These are phyloP conservation scores for Herpetomonas tarakana DNA, from an alignment of 208 protist genomes.

Conservation along the genomic window DNA sequence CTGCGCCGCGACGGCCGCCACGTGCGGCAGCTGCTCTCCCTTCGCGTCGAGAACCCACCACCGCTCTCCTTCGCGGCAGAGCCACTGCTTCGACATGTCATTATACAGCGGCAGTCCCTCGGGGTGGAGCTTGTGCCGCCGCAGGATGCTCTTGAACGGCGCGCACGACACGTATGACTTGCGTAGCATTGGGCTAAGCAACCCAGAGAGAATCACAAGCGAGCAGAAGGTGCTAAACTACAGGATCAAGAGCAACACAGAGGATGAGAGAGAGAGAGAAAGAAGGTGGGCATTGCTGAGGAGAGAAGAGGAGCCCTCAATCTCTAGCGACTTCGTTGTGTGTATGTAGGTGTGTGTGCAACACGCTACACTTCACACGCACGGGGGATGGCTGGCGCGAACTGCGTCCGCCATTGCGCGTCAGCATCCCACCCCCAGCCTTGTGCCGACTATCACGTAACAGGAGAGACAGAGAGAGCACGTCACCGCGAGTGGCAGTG, in stretches of 20 bases:
- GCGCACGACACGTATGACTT: slow-evolving; percentile 22
- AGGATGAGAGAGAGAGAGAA: slow-evolving; percentile 4
- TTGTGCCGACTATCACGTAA: too few relatives aligned
- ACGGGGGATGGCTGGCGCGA: too few relatives aligned
- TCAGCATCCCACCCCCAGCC: too few relatives aligned
- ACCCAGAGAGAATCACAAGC: slow-evolving; percentile 3
- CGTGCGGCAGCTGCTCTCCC: slow-evolving; percentile 83
- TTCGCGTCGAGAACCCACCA: slow-evolving; percentile 90
- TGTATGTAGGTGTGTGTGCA: too few relatives aligned
- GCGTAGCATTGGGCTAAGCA: slow-evolving; percentile 43
- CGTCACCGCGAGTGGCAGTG: too few relatives aligned
- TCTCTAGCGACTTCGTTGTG: too few relatives aligned
- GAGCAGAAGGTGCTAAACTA: slow-evolving; percentile 3
- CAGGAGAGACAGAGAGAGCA: too few relatives aligned
- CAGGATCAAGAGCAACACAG: slow-evolving; percentile 1
- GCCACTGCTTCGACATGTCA: slow-evolving; percentile 90
- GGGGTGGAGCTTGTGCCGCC: slow-evolving; percentile 86
- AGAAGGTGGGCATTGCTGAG: slow-evolving; percentile 5
- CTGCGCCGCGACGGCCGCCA: slow-evolving; percentile 76
- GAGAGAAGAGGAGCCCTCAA: too few relatives aligned
- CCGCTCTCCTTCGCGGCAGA: slow-evolving; percentile 85
- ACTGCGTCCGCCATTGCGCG: too few relatives aligned
- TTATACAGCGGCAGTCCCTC: slow-evolving; percentile 89
- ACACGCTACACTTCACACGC: too few relatives aligned
- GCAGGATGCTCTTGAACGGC: slow-evolving; percentile 90